Evolutionary conservation across 148 eudicot species (phyloP).

Genomic region (Rhododendron henanense): DNA sequence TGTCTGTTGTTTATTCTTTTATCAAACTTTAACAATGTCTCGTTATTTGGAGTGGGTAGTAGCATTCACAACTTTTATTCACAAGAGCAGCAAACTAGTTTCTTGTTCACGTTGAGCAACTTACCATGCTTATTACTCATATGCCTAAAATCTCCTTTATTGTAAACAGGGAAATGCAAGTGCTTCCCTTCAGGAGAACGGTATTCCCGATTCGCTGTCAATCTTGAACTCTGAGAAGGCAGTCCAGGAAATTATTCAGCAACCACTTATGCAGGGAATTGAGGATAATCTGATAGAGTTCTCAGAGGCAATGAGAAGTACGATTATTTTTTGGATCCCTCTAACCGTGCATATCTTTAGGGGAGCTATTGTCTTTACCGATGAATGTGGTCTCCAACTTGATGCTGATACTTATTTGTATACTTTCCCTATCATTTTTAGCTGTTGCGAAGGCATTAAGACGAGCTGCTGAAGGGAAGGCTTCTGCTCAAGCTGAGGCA

Average conservation of each 20-base stretch:
- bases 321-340: conserved; percentile 11
- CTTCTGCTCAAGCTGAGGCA: conserved; percentile 95
- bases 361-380: background rate
- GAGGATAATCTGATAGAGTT: conserved; percentile 66
- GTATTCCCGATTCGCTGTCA: conserved; percentile 37
- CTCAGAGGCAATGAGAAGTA: conserved; percentile 90
- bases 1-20: background rate
- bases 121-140: background rate
- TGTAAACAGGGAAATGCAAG: conserved; percentile 40
- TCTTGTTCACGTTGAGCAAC: background rate
- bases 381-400: conserved; percentile 1
- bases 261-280: conserved; percentile 50
- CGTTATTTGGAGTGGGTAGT: background rate
- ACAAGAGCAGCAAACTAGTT: background rate
- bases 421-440: conserved; percentile 21
- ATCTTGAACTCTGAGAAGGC: conserved; percentile 48
- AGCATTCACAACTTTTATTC: background rate
- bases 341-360: background rate
- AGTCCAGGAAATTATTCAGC: conserved; percentile 53
- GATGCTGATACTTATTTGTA: conserved; percentile 16
- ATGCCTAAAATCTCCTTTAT: background rate
- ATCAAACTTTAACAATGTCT: background rate
- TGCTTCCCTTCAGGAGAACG: conserved; percentile 40
- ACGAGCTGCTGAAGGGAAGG: conserved; percentile 87
- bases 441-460: conserved; percentile 92